These are phyloP conservation scores for Xylaria sp. DNA, from an alignment of 2,329 filamentous ascomycete genomes.

Conservation along the genomic window DNA sequence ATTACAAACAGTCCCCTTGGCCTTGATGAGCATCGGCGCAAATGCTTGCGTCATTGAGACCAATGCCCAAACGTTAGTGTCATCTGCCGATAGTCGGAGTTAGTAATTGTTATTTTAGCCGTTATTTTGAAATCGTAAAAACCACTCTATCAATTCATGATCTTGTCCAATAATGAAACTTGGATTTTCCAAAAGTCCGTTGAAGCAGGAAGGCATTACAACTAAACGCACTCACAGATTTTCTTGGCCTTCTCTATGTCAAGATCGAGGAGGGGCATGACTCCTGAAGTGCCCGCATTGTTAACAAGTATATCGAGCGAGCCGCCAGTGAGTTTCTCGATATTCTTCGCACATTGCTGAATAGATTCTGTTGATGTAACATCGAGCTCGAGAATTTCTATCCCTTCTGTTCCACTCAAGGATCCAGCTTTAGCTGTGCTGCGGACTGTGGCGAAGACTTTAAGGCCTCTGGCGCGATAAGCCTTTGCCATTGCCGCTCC, in stretches of 20 bases:
- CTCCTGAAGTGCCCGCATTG: slow-evolving; percentile 23
- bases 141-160: background rate
- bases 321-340: background rate
- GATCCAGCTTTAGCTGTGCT: slow-evolving; percentile 16
- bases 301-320: slow-evolving; percentile 35
- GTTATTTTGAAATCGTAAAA: background rate
- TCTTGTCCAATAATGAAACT: background rate
- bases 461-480: slow-evolving; percentile 11
- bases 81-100: background rate
- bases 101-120: background rate
- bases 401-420: background rate
- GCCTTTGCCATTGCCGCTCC: slow-evolving; percentile 18
- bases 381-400: slow-evolving; percentile 34
- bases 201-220: background rate
- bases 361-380: slow-evolving; percentile 30
- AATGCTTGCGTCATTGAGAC: slow-evolving; percentile 26
- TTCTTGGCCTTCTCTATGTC: slow-evolving; percentile 19
- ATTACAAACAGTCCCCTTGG: slow-evolving; percentile 17
- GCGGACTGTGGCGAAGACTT: slow-evolving; percentile 32
- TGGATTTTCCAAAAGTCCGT: no score
- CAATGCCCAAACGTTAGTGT: slow-evolving; percentile 29
- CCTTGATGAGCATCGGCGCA: slow-evolving; percentile 20
- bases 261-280: slow-evolving; percentile 31
- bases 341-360: background rate
- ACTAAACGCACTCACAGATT: background rate